Evolutionary conservation across 495 filamentous ascomycete species (phyloP), one percentile per base, ranked within the genome.

Genomic region (Ramalina intermedia): DNA sequence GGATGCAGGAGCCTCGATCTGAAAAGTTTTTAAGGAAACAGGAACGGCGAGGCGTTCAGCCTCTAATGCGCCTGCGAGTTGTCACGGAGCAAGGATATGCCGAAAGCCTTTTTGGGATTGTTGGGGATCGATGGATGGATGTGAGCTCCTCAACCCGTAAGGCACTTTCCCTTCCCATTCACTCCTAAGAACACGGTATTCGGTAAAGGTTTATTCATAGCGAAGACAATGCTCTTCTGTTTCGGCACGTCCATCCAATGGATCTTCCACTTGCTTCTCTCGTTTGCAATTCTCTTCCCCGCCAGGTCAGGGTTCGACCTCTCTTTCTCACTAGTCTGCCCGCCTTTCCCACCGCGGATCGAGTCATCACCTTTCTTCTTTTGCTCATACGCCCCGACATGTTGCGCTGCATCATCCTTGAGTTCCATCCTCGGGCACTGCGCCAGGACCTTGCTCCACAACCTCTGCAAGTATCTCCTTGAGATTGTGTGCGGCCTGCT

Each of bases 151-250:
- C 39, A 20, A 27, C 26, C 9, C 18, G 17, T 0, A 20, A 44
- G 18, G 3, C 21, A 12, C 27, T 21, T 47, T 16, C 55, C 55
- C 4, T 46, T 13, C 13, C 49, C 49, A 50, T 58, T 49, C 8
- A 58, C 53, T 1, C 56, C 56, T 14, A 44, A 49, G 41, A 58
- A 58, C 38, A 53, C 59, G 9, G 71, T 33, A 51, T 76, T 48
- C 44, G 64, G 57, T 23, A 52, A 39, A 9, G n/a, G 41, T 11
- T 24, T 44, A 8, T 27, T 27, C 18, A 27, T 1, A 4, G 16
- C 27, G 5, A 44, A 24, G 1, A 27, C 21, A 21, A 44, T 27
- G 9, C 26, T 18, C n/a, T 18, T n/a, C 41, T 44, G 20, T 1
- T 44, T n/a, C 41, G 9, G 16, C 14, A 44, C 27, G 21, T 44